Evolutionary conservation across 768 basidiomycete genomes (phyloP).

Genomic region (Basidioascus undulatus): DNA sequence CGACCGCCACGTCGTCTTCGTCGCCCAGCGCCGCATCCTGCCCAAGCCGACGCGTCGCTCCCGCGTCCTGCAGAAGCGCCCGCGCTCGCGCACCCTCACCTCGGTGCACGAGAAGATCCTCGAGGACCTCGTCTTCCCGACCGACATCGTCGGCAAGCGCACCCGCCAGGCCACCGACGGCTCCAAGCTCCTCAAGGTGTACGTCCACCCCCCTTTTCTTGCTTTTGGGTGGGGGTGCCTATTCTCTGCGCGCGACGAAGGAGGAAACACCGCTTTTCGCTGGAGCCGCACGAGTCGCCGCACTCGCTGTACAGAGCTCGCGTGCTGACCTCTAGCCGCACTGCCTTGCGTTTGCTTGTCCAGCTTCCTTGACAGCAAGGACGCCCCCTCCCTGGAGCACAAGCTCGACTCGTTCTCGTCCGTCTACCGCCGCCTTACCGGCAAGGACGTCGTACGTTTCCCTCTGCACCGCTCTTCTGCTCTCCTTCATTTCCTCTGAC

Average conservation of each 20-base stretch:
- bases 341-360: not conserved
- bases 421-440: slow-evolving; percentile 81
- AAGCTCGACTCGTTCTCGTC: slow-evolving; percentile 98
- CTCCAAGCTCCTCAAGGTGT: slow-evolving; percentile 93
- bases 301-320: not conserved
- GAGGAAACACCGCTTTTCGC: not conserved
- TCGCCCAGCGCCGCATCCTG: slow-evolving; percentile 94
- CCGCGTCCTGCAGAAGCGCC: slow-evolving; percentile 83
- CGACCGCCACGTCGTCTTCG: slow-evolving; percentile 94
- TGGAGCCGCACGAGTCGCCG: not conserved
- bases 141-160: slow-evolving; percentile 92
- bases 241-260: not conserved
- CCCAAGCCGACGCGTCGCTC: slow-evolving; percentile 88
- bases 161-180: slow-evolving; percentile 84
- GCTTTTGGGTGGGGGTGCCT: not conserved
- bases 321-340: not conserved
- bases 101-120: slow-evolving; percentile 94
- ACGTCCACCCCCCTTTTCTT: slow-evolving; percentile 20
- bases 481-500: no score
- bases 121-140: slow-evolving; percentile 96
- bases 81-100: slow-evolving; percentile 87
- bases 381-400: slow-evolving; percentile 95
- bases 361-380: slow-evolving; percentile 93
- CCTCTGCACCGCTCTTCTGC: no score
- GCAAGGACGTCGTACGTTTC: slow-evolving; percentile 95